A percentile compares a stretch with the other conserved stretches of the same genome.
These are phyloP conservation scores for Pythium aquatile DNA, from an alignment of 352 stramenopile species.

Conservation along the genomic window DNA sequence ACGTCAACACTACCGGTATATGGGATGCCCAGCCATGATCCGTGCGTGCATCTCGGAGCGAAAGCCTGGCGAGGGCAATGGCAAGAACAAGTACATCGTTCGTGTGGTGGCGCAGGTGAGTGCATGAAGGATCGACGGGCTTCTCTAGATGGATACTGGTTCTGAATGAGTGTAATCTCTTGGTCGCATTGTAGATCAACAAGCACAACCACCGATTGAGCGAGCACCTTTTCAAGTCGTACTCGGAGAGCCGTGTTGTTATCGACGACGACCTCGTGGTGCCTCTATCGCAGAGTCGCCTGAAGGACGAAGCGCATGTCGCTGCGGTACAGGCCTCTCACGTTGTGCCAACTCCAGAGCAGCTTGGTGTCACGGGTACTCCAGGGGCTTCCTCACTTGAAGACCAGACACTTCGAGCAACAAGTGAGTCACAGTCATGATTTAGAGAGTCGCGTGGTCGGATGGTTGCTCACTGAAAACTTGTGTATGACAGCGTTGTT, in stretches of 20 bases:
- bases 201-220: constrained; percentile 84
- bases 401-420: constrained; percentile 50
- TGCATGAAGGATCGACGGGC: neutral
- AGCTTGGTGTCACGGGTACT: constrained; percentile 21
- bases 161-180: neutral
- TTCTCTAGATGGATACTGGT: neutral
- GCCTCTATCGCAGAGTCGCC: constrained; percentile 35
- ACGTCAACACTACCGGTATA: constrained; percentile 81
- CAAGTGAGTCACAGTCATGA: constrained; percentile 29
- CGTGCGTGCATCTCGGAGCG: constrained; percentile 79
- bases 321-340: constrained; percentile 8
- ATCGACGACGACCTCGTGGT: constrained; percentile 80
- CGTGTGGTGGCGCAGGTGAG: constrained; percentile 72
- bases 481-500: constrained; percentile 38
- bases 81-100: constrained; percentile 81
- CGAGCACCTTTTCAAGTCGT: constrained; percentile 86
- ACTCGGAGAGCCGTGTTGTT: constrained; percentile 82
- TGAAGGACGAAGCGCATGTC: constrained; percentile 47
- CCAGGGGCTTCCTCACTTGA: constrained; percentile 44
- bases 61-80: constrained; percentile 50
- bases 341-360: constrained; percentile 8
- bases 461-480: neutral
- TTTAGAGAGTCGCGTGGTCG: neutral
- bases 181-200: constrained; percentile 51
- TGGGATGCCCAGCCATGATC: constrained; percentile 83